These are phyloP conservation scores for Neodidymelliopsis sp. DNA, from an alignment of 2,329 filamentous ascomycete genomes.

Conservation along the genomic window DNA sequence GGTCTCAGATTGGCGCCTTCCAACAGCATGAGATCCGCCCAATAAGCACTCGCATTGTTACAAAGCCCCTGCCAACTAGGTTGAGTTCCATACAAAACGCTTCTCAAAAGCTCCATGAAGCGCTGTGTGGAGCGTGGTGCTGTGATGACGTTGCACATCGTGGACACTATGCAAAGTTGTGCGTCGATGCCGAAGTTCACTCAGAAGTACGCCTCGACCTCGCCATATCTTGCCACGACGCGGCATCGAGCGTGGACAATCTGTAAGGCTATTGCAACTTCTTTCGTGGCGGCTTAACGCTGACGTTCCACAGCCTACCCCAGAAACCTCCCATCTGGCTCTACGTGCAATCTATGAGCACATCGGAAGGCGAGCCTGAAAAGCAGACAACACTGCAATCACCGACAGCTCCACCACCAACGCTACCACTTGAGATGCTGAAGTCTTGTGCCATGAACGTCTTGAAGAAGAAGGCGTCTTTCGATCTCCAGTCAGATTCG, in stretches of 20 bases:
- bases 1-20: constrained; percentile 26
- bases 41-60: constrained; percentile 5
- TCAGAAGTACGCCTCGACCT: constrained; percentile 32
- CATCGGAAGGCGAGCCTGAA: constrained; percentile 2
- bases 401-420: too few species aligned
- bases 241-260: neutral
- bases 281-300: neutral
- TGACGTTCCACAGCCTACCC: neutral
- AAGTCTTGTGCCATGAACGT: constrained; percentile 1
- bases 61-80: constrained; percentile 12
- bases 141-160: constrained; percentile 27
- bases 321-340: constrained; percentile 32
- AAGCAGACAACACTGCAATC: neutral
- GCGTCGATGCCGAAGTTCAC: constrained; percentile 28
- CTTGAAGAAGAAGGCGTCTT: constrained; percentile 29
- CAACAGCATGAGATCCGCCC: constrained; percentile 15
- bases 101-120: constrained; percentile 34
- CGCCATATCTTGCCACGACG: constrained; percentile 31
- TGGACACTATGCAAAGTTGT: constrained; percentile 34
- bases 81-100: constrained; percentile 21
- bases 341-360: constrained; percentile 32
- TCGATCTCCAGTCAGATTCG: constrained; percentile 2
- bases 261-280: neutral
- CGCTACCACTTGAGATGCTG: neutral
- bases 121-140: constrained; percentile 32